Evolutionary conservation across 1,139 yeast genomes (phyloP), one percentile per base, ranked within the genome.

Genomic region (Candida sp.): DNA sequence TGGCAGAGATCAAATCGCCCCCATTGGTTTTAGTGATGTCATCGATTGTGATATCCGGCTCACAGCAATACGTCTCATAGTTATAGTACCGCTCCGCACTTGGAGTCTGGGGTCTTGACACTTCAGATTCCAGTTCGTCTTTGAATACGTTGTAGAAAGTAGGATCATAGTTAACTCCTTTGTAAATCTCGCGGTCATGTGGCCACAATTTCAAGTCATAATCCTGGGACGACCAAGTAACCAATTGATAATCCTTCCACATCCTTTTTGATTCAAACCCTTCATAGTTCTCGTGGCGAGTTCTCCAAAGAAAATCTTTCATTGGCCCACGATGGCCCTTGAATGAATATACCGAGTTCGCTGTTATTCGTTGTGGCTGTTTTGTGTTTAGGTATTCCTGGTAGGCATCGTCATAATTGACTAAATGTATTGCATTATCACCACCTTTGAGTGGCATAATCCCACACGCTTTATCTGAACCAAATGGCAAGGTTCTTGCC

Each of bases 371-470:
- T 44, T 73, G 78, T 0, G 78, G 70, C 38, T 59, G 56, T 3
- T 67, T 63, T 0, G 70, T 60, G 8, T 53, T 54, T 11, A 60
- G 46, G 2, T 78, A 73, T n/a, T 53, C 52, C 31, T 78, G 75
- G 53, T 87, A 68, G 23, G 80, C 83, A 31, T 68, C 67, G 50
- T 78, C 78, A 56, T 81, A 80, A 58, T 86, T 84, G 22, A 87
- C 81, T 31, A 93, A 69, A 62, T 85, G 89, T 1, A 92, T 78
- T 0, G 92, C 78, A 66, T 94, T 86, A 25, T 81, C 78, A 3
- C 98, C 98, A 0, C 96, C 98, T 49, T 96, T 72, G 49, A 89
- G 74, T 0, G 99, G 99, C 91, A 92, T 89, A 4, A 94, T 83
- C 9, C 96, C 90, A 64, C 94, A 89, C 2, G 80, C 63, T 44